These are phyloP conservation scores for Colletotrichum theobromicola DNA, from an alignment of 2,329 filamentous ascomycete genomes.

Conservation along the genomic window DNA sequence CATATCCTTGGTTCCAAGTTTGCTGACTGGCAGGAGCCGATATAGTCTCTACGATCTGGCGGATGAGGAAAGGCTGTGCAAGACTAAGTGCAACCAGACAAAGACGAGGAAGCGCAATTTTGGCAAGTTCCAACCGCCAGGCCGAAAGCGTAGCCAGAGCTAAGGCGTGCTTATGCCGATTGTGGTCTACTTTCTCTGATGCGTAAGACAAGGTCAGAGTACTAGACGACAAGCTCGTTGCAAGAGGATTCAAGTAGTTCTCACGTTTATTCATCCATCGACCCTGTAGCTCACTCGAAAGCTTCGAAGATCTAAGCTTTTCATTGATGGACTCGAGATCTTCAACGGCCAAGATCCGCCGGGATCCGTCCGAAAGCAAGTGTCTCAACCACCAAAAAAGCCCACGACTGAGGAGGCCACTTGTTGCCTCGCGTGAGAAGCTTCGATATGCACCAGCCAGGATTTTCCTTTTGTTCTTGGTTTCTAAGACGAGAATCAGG, in stretches of 20 bases:
- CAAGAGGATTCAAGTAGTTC: not conserved
- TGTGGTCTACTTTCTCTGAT: not conserved
- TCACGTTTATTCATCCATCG: not conserved
- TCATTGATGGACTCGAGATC: slow-evolving; percentile 2
- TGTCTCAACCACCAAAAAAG: slow-evolving; percentile 7
- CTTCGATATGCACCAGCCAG: not conserved
- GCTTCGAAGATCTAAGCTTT: not conserved
- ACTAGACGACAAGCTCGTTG: not conserved
- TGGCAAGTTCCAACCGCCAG: not conserved
- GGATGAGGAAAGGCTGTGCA: not conserved
- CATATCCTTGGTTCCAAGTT: slow-evolving; percentile 1
- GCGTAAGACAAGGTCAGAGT: not conserved
- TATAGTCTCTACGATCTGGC: not conserved
- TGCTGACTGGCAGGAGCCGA: not conserved
- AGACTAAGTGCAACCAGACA: not conserved
- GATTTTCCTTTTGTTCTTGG: not conserved
- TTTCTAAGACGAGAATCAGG: not conserved
- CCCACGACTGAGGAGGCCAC: slow-evolving; percentile 1
- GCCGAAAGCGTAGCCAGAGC: not conserved
- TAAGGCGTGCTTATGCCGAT: not conserved
- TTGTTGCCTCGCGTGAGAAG: slow-evolving; percentile 2
- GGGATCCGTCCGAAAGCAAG: not conserved
- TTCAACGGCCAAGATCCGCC: not conserved
- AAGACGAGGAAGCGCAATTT: not conserved
- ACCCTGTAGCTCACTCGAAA: not conserved